Evolutionary conservation across 176 grass and related monocot species (phyloP).

Genomic region (Coix lacrymajobi): DNA sequence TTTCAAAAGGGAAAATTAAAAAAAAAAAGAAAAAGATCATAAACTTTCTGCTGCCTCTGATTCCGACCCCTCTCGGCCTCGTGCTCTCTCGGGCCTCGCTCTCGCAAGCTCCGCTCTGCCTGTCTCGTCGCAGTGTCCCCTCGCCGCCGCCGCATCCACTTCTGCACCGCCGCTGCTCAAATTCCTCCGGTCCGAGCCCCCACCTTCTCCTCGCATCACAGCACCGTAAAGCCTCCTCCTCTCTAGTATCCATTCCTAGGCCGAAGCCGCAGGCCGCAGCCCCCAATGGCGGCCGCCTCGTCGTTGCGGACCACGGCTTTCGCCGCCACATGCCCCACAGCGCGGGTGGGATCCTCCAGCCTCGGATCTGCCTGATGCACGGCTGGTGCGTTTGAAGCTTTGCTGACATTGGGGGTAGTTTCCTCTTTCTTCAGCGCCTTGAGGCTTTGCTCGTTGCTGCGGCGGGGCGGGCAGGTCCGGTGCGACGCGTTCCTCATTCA

Average conservation of each 20-base stretch:
- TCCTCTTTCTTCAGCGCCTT: not conserved
- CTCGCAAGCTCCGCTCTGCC: not conserved
- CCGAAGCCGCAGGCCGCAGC: too few relatives aligned
- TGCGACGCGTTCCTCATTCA: not conserved
- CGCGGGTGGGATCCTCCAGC: not conserved
- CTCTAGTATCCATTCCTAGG: not conserved
- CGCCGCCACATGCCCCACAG: not conserved
- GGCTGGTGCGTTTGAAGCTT: not conserved
- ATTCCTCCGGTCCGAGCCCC: not conserved
- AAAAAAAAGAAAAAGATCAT: not conserved
- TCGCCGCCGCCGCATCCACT: not conserved
- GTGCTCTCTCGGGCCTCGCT: not conserved
- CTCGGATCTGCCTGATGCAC: constrained; percentile 6
- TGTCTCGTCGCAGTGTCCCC: not conserved
- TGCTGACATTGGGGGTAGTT: not conserved
- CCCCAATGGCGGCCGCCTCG: not conserved
- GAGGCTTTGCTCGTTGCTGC: not conserved
- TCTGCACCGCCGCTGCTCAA: not conserved
- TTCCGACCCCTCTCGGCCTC: not conserved
- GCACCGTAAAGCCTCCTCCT: not conserved
- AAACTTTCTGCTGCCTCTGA: not conserved
- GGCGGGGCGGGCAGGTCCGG: not conserved
- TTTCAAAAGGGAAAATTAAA: not conserved
- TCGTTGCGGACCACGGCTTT: not conserved
- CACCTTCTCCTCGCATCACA: not conserved